Base-by-base conservation (phyloP, 768 basidiomycete species). In the Galerina marginata region DNA sequence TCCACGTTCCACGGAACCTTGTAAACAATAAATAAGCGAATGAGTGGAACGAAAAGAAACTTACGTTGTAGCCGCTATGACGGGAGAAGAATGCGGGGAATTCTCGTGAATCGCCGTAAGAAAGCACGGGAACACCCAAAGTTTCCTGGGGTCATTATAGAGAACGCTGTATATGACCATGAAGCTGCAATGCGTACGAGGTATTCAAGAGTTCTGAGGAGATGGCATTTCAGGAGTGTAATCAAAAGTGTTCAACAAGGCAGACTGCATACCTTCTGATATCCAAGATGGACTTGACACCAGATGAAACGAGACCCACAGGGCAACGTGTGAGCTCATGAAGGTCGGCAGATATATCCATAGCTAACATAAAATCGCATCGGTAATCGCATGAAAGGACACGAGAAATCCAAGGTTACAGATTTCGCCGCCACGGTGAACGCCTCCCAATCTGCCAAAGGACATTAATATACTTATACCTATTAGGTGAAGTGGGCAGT, bases 1-100 rank as follows among this genome's bases (percentile, higher is more conserved):
- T 82, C 74, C 4, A 91, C 79, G 52, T 81, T 82, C 92, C 94
- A 96, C 3, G 95, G 92, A 20, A 87, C 88, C 93, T 96, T 20
- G 14, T 11, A 33, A 50, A 46, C 25, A 50, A 42, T 43, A 53
- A 50, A 37, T 40, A 15, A 15, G 45, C 15, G 50, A 10, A 29
- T 36, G 7, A 39, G 23, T 4, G 11, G 26, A 9, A 23, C 9
- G 6, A 14, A 15, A 33, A 67, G 54, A 48, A 42, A 60, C 75
- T 61, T 60, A 89, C 93, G 79, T 91, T 79, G 71, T 89, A 88
- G 1, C 96, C 96, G 63, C 93, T 95, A 52, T 78, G 79, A 15
- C 91, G 89, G 11, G 87, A 85, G 72, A 95, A 99, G 77, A 99
- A 99, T 0, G 96, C 97, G 2, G 97, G 97, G 66, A 99, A 99